Percentiles rank a stretch among this genome's conserved stretches.
These are phyloP conservation scores for Bryum argenteum DNA, from an alignment of 225 moss, liverwort and hornwort genomes.

Conservation along the genomic window DNA sequence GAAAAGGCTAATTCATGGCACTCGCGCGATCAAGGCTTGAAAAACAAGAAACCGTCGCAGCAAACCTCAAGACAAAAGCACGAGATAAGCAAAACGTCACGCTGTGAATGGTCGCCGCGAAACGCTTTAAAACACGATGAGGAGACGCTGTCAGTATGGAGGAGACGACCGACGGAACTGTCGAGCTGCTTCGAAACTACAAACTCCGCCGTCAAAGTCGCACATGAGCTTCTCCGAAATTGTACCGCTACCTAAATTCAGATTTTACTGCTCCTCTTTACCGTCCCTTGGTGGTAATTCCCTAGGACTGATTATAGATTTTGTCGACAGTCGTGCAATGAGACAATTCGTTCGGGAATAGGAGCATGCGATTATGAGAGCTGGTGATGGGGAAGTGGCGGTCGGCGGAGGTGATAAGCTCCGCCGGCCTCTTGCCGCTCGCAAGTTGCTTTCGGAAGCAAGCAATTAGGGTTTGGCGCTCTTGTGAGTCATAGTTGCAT, in stretches of 20 bases:
- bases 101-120: constrained; percentile 26
- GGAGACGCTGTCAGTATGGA: not conserved
- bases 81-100: constrained; percentile 22
- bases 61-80: not conserved
- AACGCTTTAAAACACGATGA: not conserved
- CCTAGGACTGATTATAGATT: no score
- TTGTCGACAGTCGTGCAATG: no score
- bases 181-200: constrained; percentile 20
- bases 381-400: no score
- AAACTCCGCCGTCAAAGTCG: constrained; percentile 10
- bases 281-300: no score
- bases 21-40: not conserved
- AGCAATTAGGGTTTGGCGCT: no score
- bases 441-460: no score
- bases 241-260: not conserved
- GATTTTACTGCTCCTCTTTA: no score
- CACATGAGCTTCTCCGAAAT: not conserved
- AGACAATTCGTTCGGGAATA: no score
- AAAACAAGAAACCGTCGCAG: not conserved
- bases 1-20: not conserved
- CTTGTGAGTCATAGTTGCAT: no score
- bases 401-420: no score
- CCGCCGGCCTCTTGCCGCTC: no score
- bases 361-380: no score
- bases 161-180: not conserved